Base-by-base conservation (phyloP, 192 early-diverging fungal species). In the Helicostylum pulchrum region DNA sequence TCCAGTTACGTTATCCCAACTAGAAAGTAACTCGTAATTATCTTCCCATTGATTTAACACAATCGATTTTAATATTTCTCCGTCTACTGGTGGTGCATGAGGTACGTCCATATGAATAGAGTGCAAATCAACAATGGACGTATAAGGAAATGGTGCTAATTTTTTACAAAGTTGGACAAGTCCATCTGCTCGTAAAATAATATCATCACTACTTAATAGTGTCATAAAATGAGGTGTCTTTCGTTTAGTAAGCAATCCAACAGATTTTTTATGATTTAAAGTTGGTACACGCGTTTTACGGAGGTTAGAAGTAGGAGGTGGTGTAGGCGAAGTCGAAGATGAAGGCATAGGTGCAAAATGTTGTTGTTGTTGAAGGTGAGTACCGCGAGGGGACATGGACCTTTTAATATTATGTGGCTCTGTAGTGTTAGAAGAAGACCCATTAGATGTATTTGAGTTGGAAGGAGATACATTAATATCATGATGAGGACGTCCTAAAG, bases 251-350 rank as follows among this genome's bases (percentile, higher is more conserved):
- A 15, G 31, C 19, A 54, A 43, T 9, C 51, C 61, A n/a, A 70
- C 55, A 4, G 54, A 48, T 42, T 70, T 70, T 39, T 70, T 70
- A 5, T 61, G 51, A 19, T 31, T 26, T 5, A 70, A 34, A 1
- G 31, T 61, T 19, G 68, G 68, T 17, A 63, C 68, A 30, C 61
- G 51, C 1, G 68, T 57, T 17, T 70, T 70, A 15, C 68, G 47
- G 2, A 48, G 17, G 19, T 21, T 9, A 3, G 26, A 7, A 23
- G 49, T 36, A 20, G 65, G 34, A 0, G 57, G 32, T 0, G 66
- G 49, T 10, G 64, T 32, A 19, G 50, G 20, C 4, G 61, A 26
- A 34, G 32, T 15, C 1, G 60, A n/a, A 47, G 53, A 45, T 1
- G 57, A 59, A 53, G 51, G 51, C 17, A 34, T 30, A 42, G 55